These are phyloP conservation scores for Yamadazyma phyllophila DNA, from an alignment of 805 yeast genomes.

Conservation along the genomic window DNA sequence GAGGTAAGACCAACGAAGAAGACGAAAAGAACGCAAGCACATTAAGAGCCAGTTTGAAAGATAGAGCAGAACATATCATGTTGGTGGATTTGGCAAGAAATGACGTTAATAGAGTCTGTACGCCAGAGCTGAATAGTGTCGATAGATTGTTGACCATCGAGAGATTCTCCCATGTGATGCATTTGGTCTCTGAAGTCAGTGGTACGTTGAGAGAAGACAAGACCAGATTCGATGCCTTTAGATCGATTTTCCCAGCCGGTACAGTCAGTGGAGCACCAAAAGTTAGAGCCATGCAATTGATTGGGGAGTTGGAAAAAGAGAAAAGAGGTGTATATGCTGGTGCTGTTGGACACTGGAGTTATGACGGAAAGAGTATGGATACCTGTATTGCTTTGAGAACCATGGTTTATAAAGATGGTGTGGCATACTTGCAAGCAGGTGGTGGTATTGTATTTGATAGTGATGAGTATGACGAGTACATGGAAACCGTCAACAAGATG, in stretches of 20 bases:
- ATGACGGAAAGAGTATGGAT: conserved; percentile 92
- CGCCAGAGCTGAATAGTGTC: conserved; percentile 78
- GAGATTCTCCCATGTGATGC: conserved; percentile 96
- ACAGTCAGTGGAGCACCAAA: conserved; percentile 99
- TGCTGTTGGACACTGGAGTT: conserved; percentile 98
- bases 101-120: conserved; percentile 93
- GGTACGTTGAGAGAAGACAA: conserved; percentile 83
- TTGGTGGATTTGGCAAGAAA: conserved; percentile 96
- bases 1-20: conserved; percentile 90
- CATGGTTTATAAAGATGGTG: conserved; percentile 89
- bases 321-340: conserved; percentile 98
- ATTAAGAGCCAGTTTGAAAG: conserved; percentile 76
- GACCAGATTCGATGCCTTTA: conserved; percentile 93
- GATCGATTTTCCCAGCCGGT: conserved; percentile 98
- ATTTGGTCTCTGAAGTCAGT: conserved; percentile 89
- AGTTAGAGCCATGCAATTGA: conserved; percentile 93
- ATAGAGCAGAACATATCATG: conserved; percentile 98
- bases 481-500: conserved; percentile 97
- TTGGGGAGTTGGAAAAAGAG: conserved; percentile 85
- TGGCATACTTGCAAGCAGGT: conserved; percentile 95
- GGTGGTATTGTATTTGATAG: conserved; percentile 97
- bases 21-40: conserved; percentile 80
- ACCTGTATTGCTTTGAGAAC: conserved; percentile 97
- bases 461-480: conserved; percentile 91
- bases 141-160: conserved; percentile 88